Evolutionary conservation across 805 yeast genomes (phyloP), one percentile per base, ranked within the genome.

Genomic region (Torulaspora delbrueckii): DNA sequence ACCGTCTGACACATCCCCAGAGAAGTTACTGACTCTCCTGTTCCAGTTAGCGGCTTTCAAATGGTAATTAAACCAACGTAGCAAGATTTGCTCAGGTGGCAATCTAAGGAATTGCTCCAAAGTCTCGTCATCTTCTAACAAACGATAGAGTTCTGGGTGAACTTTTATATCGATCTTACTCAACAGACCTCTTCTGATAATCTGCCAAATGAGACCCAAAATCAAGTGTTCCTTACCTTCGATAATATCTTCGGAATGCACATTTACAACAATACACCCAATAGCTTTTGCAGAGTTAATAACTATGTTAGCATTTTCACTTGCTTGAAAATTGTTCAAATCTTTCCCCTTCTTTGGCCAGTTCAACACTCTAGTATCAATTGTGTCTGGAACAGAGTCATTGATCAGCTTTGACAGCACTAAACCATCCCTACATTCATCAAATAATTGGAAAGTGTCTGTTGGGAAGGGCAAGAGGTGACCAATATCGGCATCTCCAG

Each of bases 231-330:
- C 95, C 58, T 86, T 90, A 57, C 97, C 97, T 60, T 89, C 97
- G 52, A 87, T 83, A 43, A 90, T 86, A 65, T 89, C 96, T 64
- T 89, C 96, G 12, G 97, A 86, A 58, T 91, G 98, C 41, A 93
- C 98, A 63, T 93, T 93, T 42, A 93, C 98, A 40, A 93, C 98
- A 47, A 93, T 86, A 75, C 97, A 91, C 16, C 99, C 99, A 69
- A 93, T 93, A 43, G 98, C 99, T 71, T 93, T 93, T 25, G 99
- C 99, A 2, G 99, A 93, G 68, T 93, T 93, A 69, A 93, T 87
- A 31, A 93, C 98, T 55, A 93, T 90, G 70, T 93, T 93, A 43
- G 98, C 96, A 69, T 93, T 93, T 71, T 93, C 99, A 54, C 86
- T 79, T 82, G 95, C 91, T 54, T 90, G 93, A 75, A 93, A 93